Base-by-base conservation (phyloP, 2,329 filamentous ascomycete genomes). In the Apiospora rasikravindrae region DNA sequence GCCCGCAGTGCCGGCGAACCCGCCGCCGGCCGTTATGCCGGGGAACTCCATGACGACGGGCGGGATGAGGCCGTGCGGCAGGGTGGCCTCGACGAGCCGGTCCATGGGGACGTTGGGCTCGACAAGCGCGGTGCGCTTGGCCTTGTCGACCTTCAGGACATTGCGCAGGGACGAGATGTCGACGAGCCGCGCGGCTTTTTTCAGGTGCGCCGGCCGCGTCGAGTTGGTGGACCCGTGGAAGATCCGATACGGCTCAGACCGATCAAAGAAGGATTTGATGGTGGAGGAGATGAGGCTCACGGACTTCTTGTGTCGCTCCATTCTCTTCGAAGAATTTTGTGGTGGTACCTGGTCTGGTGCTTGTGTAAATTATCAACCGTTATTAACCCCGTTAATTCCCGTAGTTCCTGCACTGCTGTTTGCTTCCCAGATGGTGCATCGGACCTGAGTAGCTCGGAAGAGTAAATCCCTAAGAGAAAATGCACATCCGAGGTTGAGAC, bases 101-200 rank as follows among this genome's bases (percentile, higher is more conserved):
- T 94, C 92, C 92, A 94, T 93, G 37, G 91, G 88, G 14, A 94
- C 92, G 77, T 94, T 94, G 70, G 92, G 92, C 83, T 94, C 92
- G 53, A 94, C 91, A 33, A 94, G 85, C 5, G 91, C 92, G 8
- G 87, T 91, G 70, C 86, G 86, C 1, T 79, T 79, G 10, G 82
- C 78, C 1, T 82, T 77, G 79, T 94, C 88, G 72, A 95, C 87
- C 14, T 86, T 82, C 45, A 95, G 84, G 37, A 95, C 91, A 79
- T 91, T 84, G 75, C 83, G 84, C 3, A 95, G 86, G 3, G 83
- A 81, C 78, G 89, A 90, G 77, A 93, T 94, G 83, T 94, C 92
- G 75, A 95, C 85, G 72, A 84, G 83, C 73, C 80, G 83, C 74
- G 76, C 79, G 73, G 77, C 75, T 67, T 80, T 79, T 57, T 82